phyloP scores from a whole-genome alignment of 495 filamentous ascomycete species.

The Aspergillus baeticus region DNA sequence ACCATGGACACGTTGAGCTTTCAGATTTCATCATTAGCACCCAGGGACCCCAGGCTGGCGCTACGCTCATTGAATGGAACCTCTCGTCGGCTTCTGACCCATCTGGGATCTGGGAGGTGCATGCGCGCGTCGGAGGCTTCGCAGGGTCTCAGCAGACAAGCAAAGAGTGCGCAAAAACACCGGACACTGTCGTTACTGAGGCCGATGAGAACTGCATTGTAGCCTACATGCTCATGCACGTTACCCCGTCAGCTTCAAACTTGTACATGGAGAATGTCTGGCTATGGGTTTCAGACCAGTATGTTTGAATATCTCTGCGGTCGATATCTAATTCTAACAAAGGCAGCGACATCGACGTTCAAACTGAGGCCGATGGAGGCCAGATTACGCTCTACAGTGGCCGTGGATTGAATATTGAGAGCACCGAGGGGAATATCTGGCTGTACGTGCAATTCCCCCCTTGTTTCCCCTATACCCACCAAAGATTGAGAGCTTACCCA shows the following conservation, averaged over 20 bases:
- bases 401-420: slow-evolving; percentile 62
- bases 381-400: slow-evolving; percentile 70
- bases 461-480: neutral
- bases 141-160: slow-evolving; percentile 50
- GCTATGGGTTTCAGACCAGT: slow-evolving; percentile 71
- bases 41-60: slow-evolving; percentile 60
- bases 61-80: slow-evolving; percentile 75
- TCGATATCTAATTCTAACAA: neutral
- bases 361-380: slow-evolving; percentile 34
- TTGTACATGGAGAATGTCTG: slow-evolving; percentile 67
- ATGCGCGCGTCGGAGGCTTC: slow-evolving; percentile 57
- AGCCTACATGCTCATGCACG: slow-evolving; percentile 67
- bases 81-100: slow-evolving; percentile 38
- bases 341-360: slow-evolving; percentile 54
- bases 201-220: slow-evolving; percentile 50
- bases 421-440: slow-evolving; percentile 51
- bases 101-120: slow-evolving; percentile 59
- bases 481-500: neutral
- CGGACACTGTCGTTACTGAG: slow-evolving; percentile 25
- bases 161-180: slow-evolving; percentile 46
- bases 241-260: slow-evolving; percentile 50
- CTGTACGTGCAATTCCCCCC: slow-evolving; percentile 32
- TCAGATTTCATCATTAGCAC: slow-evolving; percentile 61
- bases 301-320: neutral
- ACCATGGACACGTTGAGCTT: slow-evolving; percentile 55